Conservation (phyloP, 1,284 basidiomycete species). For the Cronartium quercuum region DNA sequence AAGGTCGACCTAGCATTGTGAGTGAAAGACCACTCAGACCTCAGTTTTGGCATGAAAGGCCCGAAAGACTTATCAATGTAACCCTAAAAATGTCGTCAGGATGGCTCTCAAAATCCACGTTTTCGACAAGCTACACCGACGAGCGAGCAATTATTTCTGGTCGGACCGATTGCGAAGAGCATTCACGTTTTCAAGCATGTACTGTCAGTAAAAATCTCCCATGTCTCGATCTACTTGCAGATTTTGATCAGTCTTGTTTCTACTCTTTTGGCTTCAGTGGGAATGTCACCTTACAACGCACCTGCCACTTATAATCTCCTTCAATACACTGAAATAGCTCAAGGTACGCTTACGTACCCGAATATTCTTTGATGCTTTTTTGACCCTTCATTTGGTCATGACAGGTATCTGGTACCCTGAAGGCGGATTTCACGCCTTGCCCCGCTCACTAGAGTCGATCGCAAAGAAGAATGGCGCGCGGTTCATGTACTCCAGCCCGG, state of each 20-base stretch:
- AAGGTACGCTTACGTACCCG: slow-evolving; percentile 24
- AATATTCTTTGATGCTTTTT: neutral
- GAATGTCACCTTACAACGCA: slow-evolving; percentile 55
- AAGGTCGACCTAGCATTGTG: slow-evolving; percentile 20
- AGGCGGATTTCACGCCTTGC: slow-evolving; percentile 53
- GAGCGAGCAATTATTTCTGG: slow-evolving; percentile 50
- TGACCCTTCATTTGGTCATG: neutral
- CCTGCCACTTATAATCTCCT: slow-evolving; percentile 55
- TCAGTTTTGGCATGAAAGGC: no score
- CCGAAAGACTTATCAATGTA: neutral
- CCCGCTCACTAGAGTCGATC: slow-evolving; percentile 50
- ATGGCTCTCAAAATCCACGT: slow-evolving; percentile 36
- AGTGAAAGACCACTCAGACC: no score
- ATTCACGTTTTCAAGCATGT: slow-evolving; percentile 53
- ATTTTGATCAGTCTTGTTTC: neutral
- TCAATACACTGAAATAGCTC: slow-evolving; percentile 56
- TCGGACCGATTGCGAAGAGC: slow-evolving; percentile 53
- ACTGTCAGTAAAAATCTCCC: slow-evolving; percentile 41
- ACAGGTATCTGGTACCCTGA: slow-evolving; percentile 56
- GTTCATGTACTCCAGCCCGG: slow-evolving; percentile 51
- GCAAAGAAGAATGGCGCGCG: slow-evolving; percentile 51
- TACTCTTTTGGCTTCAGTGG: slow-evolving; percentile 44
- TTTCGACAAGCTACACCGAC: slow-evolving; percentile 31
- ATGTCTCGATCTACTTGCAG: slow-evolving; percentile 15
- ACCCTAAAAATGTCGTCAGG: neutral